These are phyloP conservation scores for Boletus eberwhitei DNA, from an alignment of 768 basidiomycete species.

Conservation along the genomic window DNA sequence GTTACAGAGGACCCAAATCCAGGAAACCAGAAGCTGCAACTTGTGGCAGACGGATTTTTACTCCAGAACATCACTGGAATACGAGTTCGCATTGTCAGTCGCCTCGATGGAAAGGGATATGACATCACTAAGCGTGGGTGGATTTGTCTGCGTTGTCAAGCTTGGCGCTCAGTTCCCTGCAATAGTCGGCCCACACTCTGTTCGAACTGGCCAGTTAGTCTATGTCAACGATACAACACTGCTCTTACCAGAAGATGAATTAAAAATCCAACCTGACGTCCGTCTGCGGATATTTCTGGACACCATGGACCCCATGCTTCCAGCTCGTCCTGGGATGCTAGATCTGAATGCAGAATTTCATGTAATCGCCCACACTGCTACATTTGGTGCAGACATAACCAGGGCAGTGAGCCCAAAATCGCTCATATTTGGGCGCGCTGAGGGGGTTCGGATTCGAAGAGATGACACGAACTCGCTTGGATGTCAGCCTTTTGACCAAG, in stretches of 20 bases:
- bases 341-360: slow-evolving; percentile 44
- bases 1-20: slow-evolving; percentile 71
- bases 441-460: slow-evolving; percentile 54
- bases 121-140: slow-evolving; percentile 77
- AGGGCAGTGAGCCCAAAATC: slow-evolving; percentile 22
- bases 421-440: slow-evolving; percentile 46
- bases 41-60: slow-evolving; percentile 66
- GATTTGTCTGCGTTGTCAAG: background rate
- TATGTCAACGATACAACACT: slow-evolving; percentile 70
- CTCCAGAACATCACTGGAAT: slow-evolving; percentile 78
- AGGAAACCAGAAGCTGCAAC: slow-evolving; percentile 57
- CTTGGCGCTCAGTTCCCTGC: slow-evolving; percentile 3
- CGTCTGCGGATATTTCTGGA: slow-evolving; percentile 59
- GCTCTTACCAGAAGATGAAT: slow-evolving; percentile 33
- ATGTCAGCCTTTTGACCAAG: slow-evolving; percentile 51
- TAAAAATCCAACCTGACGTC: slow-evolving; percentile 37
- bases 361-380: slow-evolving; percentile 58
- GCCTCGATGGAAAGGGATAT: slow-evolving; percentile 82
- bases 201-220: slow-evolving; percentile 77
- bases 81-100: slow-evolving; percentile 70
- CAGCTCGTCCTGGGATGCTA: slow-evolving; percentile 37
- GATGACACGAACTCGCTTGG: slow-evolving; percentile 55
- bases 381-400: slow-evolving; percentile 67
- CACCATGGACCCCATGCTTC: slow-evolving; percentile 44
- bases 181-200: slow-evolving; percentile 77